These are phyloP conservation scores for Stagonosporopsis rhizophila DNA, from an alignment of 2,329 filamentous ascomycete species.

Conservation along the genomic window DNA sequence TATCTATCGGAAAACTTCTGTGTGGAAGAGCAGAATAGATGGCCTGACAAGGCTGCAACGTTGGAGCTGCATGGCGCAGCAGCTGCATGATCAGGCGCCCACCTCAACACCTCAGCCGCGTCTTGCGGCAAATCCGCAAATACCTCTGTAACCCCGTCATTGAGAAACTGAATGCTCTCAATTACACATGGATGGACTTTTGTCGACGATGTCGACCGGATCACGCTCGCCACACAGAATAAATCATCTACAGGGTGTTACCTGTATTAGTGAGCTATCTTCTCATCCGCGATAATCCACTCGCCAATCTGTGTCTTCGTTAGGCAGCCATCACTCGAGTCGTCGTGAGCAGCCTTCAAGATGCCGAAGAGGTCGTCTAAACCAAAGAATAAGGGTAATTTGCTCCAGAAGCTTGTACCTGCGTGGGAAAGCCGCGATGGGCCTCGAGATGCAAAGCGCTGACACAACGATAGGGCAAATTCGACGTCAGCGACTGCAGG, in stretches of 20 bases:
- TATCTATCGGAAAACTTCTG: neutral
- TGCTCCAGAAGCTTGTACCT: neutral
- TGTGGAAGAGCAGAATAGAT: neutral
- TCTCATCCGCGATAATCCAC: too few relatives aligned
- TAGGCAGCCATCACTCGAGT: neutral
- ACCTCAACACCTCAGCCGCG: neutral
- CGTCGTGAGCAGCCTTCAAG: neutral
- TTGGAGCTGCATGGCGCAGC: neutral
- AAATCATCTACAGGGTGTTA: neutral
- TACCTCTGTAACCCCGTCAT: neutral
- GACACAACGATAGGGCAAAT: neutral
- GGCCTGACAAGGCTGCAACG: neutral
- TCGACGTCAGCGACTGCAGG: neutral
- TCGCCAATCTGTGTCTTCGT: neutral
- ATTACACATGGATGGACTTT: neutral
- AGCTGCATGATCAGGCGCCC: neutral
- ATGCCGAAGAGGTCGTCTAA: neutral
- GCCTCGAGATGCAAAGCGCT: neutral
- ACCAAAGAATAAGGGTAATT: neutral
- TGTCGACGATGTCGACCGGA: neutral
- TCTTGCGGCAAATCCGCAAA: neutral
- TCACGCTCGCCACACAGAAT: neutral
- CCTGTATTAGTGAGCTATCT: too few relatives aligned
- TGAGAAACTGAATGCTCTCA: neutral
- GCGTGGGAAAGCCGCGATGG: neutral